Conservation (phyloP, 1,284 basidiomycete genomes). For the Porodaedalea pini region DNA sequence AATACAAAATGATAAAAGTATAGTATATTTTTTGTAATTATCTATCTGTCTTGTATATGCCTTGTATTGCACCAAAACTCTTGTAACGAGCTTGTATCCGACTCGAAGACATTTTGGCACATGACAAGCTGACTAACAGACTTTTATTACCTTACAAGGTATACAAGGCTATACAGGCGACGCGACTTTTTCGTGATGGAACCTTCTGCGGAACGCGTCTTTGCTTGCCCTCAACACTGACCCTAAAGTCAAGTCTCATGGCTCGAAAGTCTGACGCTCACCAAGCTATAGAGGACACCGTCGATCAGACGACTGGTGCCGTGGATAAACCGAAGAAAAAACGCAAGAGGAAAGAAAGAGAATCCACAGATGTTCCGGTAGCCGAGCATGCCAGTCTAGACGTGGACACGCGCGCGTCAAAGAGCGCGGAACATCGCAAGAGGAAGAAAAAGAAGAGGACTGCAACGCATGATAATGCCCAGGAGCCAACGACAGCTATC, state of each 20-base stretch:
- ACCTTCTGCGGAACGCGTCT: conserved; percentile 1
- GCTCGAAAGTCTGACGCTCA: conserved; percentile 32
- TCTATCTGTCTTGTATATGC: too few relatives aligned
- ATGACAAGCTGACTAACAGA: too few relatives aligned
- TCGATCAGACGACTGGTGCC: conserved; percentile 27
- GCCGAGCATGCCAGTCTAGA: conserved; percentile 13
- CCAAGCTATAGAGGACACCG: conserved; percentile 37
- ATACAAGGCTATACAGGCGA: too few relatives aligned
- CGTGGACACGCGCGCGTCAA: conserved; percentile 16
- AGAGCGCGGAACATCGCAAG: conserved; percentile 15
- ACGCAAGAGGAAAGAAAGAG: conserved; percentile 22
- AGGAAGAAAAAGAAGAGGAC: conserved; percentile 36
- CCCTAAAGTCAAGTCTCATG: conserved; percentile 35
- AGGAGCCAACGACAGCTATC: conserved; percentile 20
- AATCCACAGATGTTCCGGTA: conserved; percentile 24
- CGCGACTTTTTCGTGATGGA: too few relatives aligned
- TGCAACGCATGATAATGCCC: conserved; percentile 35
- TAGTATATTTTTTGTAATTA: too few relatives aligned
- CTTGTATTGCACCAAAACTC: too few relatives aligned
- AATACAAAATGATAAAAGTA: too few relatives aligned
- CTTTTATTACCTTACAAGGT: too few relatives aligned
- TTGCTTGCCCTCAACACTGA: conserved; percentile 39
- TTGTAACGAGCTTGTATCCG: too few relatives aligned
- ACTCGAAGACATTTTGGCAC: too few relatives aligned
- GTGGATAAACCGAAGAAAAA: conserved; percentile 33